phyloP scores from a whole-genome alignment of 2,329 filamentous ascomycete species.

The Arthrinium puccinioides region DNA sequence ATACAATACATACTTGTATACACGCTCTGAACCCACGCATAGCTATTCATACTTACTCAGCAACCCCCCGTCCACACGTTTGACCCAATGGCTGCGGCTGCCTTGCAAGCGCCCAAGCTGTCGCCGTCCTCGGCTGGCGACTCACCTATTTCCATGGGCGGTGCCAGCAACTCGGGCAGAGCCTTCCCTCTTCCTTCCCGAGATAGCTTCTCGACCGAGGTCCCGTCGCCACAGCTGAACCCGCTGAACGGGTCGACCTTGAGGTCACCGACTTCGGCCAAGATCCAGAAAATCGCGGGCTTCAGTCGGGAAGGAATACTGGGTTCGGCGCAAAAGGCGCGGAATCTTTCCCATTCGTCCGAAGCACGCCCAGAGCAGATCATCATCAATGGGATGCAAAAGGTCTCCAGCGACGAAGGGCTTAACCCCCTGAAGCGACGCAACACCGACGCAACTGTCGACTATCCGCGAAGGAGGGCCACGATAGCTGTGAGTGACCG shows the following conservation, averaged over 20 bases:
- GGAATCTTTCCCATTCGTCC: slow-evolving; percentile 48
- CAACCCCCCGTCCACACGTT: neutral
- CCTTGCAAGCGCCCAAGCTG: slow-evolving; percentile 30
- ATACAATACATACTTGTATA: no score
- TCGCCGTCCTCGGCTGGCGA: slow-evolving; percentile 47
- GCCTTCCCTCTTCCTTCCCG: slow-evolving; percentile 38
- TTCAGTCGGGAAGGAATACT: slow-evolving; percentile 50
- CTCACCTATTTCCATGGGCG: slow-evolving; percentile 38
- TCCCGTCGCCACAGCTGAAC: slow-evolving; percentile 36
- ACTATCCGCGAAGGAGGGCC: slow-evolving; percentile 57
- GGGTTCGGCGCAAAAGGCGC: slow-evolving; percentile 43
- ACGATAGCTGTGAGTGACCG: slow-evolving; percentile 55
- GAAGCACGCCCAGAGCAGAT: slow-evolving; percentile 36
- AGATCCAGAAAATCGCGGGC: slow-evolving; percentile 38
- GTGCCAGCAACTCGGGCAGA: slow-evolving; percentile 28
- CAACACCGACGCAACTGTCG: slow-evolving; percentile 53
- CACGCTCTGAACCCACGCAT: no score
- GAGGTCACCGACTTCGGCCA: slow-evolving; percentile 44
- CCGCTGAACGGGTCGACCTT: slow-evolving; percentile 34
- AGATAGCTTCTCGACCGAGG: slow-evolving; percentile 41
- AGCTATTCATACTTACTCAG: neutral
- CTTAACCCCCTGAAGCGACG: slow-evolving; percentile 49
- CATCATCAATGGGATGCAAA: slow-evolving; percentile 35
- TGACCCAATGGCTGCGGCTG: slow-evolving; percentile 10
- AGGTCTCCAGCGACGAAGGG: slow-evolving; percentile 42